Percentiles rank a stretch among this genome's conserved stretches.
Evolutionary conservation across 371 early-diverging fungal species (phyloP).

Genomic region (Cokeromyces recurvatus): DNA sequence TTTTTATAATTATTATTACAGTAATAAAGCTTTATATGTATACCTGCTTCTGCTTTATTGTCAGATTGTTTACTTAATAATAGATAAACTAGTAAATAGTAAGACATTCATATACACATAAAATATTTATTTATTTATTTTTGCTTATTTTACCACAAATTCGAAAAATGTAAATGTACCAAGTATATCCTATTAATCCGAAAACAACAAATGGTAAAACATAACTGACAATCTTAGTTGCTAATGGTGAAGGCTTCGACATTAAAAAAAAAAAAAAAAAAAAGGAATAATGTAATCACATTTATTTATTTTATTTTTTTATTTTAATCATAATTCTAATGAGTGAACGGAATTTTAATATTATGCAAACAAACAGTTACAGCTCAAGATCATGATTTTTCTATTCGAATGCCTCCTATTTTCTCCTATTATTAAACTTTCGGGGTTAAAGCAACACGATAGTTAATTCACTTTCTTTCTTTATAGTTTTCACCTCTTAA

Average conservation of each 20-base stretch:
- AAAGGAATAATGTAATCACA: no score
- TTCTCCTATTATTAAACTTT: no score
- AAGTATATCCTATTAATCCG: conserved; percentile 38
- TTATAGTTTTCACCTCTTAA: no score
- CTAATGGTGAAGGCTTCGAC: conserved; percentile 18
- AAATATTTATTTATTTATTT: not conserved
- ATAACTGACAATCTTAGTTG: conserved; percentile 15
- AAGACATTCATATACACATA: not conserved
- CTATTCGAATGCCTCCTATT: no score
- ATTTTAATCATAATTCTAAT: no score
- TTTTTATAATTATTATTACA: no score
- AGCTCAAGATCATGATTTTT: no score
- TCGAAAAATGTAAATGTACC: conserved; percentile 51
- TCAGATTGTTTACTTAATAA: conserved; percentile 9
- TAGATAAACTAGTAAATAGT: conserved; percentile 3
- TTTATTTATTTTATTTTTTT: no score
- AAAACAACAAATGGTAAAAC: conserved; percentile 32
- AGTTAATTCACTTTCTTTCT: no score
- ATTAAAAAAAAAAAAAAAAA: conserved; percentile 1
- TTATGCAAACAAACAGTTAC: no score
- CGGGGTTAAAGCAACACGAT: no score
- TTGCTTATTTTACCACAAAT: conserved; percentile 40
- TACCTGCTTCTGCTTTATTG: conserved; percentile 30
- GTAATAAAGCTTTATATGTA: not conserved
- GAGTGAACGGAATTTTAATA: no score